Evolutionary conservation across 768 basidiomycete species (phyloP), one percentile per base, ranked within the genome.

Genomic region (Mrakia blollopis): DNA sequence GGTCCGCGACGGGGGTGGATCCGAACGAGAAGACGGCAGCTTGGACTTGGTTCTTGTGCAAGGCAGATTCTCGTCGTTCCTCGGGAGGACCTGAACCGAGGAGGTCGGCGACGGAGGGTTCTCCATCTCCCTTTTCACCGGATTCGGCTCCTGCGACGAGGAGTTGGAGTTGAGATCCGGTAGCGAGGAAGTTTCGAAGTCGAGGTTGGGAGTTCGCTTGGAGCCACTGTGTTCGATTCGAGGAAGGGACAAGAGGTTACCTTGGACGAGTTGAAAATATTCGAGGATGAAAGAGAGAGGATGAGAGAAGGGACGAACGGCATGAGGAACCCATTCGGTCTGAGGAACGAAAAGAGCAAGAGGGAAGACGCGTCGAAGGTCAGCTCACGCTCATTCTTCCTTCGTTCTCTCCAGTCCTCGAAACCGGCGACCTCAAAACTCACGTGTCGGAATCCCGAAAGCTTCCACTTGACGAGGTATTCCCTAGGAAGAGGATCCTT

Each of bases 391-490:
- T 50, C 47, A 18, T 50, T 21, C 44, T 7, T 7, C n/a, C 54
- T 25, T 28, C 28, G n/a, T 25, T n/a, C 25, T 1, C 57, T 5
- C 23, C 57, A n/a, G 10, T 0, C 54, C 35, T 13, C 50, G 25
- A 47, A 37, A 47, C 50, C n/a, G 37, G 23, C 21, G 10, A n/a
- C 21, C 61, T 91, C 88, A 18, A 44, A 25, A 79, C 83, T 77
- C 68, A 83, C 83, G 81, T 84, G 83, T 73, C 91, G 86, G 83
- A 92, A 98, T 79, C 93, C 92, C 63, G 91, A 85, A 57, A 87
- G 89, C 13, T 83, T 83, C 93, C 94, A 98, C 83, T 98, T 98
- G 74, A 98, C 89, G 18, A 98, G 88, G 82, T 98, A 98, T 83
- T 96, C 93, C 62, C 95, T 85, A n/a, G 92, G 92, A 23, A 95